phyloP scores from a whole-genome alignment of 2,329 filamentous ascomycete species.

The Sporothrix inflata region DNA sequence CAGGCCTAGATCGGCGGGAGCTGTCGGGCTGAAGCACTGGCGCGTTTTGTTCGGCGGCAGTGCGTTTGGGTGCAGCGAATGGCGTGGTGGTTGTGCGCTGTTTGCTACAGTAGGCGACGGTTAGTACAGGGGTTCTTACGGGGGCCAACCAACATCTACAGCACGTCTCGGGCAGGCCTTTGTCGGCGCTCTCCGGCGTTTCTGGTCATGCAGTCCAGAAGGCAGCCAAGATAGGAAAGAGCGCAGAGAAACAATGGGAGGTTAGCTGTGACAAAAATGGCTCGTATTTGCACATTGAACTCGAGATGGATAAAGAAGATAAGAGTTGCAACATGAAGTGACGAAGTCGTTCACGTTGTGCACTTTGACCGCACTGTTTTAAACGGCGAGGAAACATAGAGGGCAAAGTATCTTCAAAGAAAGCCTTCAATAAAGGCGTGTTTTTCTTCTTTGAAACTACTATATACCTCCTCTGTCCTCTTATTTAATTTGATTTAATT shows the following conservation, averaged over 20 bases:
- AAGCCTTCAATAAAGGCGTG: no score
- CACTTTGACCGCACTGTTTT: no score
- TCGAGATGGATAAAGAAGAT: no score
- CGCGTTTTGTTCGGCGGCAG: conserved; percentile 10
- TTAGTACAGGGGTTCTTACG: not conserved
- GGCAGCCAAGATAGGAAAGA: not conserved
- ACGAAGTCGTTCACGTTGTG: no score
- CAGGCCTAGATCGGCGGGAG: conserved; percentile 21
- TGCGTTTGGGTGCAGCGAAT: conserved; percentile 12
- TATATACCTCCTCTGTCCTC: no score
- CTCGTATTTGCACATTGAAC: no score
- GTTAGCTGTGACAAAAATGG: not conserved
- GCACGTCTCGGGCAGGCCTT: conserved; percentile 1
- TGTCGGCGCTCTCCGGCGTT: not conserved
- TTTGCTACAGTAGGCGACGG: not conserved
- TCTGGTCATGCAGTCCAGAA: not conserved
- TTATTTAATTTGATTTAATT: no score
- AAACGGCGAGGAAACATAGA: no score
- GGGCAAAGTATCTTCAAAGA: no score
- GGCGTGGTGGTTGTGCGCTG: conserved; percentile 7
- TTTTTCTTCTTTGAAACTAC: no score
- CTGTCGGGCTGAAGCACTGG: conserved; percentile 18
- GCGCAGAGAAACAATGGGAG: not conserved
- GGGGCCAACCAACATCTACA: not conserved
- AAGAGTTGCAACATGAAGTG: no score